Evolutionary conservation across 371 early-diverging fungal species (phyloP).

Genomic region (Coelomomyces lativittatus): DNA sequence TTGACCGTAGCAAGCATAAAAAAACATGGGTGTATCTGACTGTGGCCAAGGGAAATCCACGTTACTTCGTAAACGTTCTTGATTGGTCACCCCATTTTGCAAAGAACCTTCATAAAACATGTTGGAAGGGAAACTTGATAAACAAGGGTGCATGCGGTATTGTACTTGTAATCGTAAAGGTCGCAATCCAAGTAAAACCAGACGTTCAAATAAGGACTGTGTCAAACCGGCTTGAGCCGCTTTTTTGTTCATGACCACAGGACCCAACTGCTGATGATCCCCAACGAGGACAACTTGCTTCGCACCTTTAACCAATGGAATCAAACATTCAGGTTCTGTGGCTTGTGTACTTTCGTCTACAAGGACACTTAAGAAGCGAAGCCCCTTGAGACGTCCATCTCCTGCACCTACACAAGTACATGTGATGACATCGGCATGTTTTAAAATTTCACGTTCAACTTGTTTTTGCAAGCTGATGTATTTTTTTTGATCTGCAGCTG

Average conservation of each 20-base stretch:
- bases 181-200: conserved; percentile 73
- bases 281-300: conserved; percentile 94
- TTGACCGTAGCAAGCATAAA: conserved; percentile 75
- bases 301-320: conserved; percentile 83
- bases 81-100: conserved; percentile 82
- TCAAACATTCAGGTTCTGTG: conserved; percentile 92
- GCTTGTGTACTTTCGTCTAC: conserved; percentile 97
- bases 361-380: conserved; percentile 80
- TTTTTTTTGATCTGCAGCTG: conserved; percentile 61
- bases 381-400: conserved; percentile 69
- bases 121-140: conserved; percentile 93
- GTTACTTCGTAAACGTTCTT: conserved; percentile 65
- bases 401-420: conserved; percentile 97
- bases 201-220: conserved; percentile 90
- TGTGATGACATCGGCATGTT: conserved; percentile 88
- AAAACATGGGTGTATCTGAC: conserved; percentile 83
- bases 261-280: conserved; percentile 97
- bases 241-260: conserved; percentile 92
- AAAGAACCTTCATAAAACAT: conserved; percentile 97
- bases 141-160: conserved; percentile 96
- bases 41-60: conserved; percentile 92
- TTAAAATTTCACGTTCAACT: conserved; percentile 74
- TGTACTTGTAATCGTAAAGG: conserved; percentile 91
- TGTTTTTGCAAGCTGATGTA: conserved; percentile 57
- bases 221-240: conserved; percentile 83